phyloP scores from a whole-genome alignment of 2,329 filamentous ascomycete genomes.

The Aspergillus bombycis region DNA sequence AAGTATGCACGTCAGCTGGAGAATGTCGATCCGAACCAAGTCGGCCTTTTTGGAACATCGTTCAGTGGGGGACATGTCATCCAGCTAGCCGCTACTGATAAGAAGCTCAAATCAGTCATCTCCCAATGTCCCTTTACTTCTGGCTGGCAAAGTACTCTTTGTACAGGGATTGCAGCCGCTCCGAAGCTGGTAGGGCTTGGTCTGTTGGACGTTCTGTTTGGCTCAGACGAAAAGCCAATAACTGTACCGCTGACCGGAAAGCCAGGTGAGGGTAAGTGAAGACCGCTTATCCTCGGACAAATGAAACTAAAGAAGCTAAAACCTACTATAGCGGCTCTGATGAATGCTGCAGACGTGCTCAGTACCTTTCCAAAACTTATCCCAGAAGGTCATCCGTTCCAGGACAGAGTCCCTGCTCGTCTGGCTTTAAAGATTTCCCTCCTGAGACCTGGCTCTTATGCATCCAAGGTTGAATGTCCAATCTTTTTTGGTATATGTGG shows the following conservation, averaged over 20 bases:
- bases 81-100: background rate
- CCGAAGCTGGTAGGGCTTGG: background rate
- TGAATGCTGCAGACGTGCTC: background rate
- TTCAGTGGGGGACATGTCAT: background rate
- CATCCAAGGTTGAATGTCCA: background rate
- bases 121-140: background rate
- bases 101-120: background rate
- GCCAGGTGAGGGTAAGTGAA: background rate
- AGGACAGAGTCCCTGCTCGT: background rate
- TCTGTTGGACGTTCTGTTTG: background rate
- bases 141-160: background rate
- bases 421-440: background rate
- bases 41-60: background rate
- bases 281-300: background rate
- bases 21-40: background rate
- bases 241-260: background rate
- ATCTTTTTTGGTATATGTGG: background rate
- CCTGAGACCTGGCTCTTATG: background rate
- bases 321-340: background rate
- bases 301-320: background rate
- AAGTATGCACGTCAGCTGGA: background rate
- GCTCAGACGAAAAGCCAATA: background rate
- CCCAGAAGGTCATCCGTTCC: background rate
- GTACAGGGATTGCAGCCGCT: background rate
- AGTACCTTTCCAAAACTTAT: background rate